Base-by-base conservation (phyloP, 495 filamentous ascomycete species). In the Lasiosphaeris hirsuta region DNA sequence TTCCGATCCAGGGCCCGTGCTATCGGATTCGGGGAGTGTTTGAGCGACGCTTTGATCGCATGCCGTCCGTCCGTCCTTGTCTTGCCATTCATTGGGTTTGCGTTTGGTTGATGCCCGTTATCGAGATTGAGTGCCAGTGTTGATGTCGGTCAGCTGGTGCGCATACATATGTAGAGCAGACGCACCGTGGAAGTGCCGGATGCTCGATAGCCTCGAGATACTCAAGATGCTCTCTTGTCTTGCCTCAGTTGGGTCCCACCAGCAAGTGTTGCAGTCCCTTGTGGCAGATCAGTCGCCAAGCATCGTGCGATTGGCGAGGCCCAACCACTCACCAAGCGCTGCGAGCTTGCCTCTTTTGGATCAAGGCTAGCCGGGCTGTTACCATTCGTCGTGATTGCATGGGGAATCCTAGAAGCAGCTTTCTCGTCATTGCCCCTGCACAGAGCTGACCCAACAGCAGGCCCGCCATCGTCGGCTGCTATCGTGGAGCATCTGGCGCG, bases 1-100 rank as follows among this genome's bases (percentile, higher is more conserved):
- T 35, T 36, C 54, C 46, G 54, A 44, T 51, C 33, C 38, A 52
- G 41, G 47, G 54, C 47, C 53, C 58, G 58, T 60, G 39, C 47
- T 36, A 35, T 50, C 47, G 59, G 58, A 57, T 40, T 51, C 39
- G 46, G 47, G 36, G 36, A n/a, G 42, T 39, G 59, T 58, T 61
- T 52, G 54, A 57, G 57, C 48, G 44, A n/a, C 46, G 34, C 41
- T 36, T 47, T 10, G 41, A 42, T 38, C 49, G 30, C 30, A 33
- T 34, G 8, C 23, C 34, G 42, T 42, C 19, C 41, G 44, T 34
- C 41, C 9, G 56, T 56, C 53, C 23, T 57, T 47, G 52, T 61
- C 57, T 52, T 45, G 17, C 11, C n/a, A n/a, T n/a, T n/a, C n/a
- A n/a, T n/a, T n/a, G n/a, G n/a, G n/a, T n/a, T n/a, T n/a, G n/a